Conservation (phyloP, 768 basidiomycete genomes). For the Antrodiella citrinella region DNA sequence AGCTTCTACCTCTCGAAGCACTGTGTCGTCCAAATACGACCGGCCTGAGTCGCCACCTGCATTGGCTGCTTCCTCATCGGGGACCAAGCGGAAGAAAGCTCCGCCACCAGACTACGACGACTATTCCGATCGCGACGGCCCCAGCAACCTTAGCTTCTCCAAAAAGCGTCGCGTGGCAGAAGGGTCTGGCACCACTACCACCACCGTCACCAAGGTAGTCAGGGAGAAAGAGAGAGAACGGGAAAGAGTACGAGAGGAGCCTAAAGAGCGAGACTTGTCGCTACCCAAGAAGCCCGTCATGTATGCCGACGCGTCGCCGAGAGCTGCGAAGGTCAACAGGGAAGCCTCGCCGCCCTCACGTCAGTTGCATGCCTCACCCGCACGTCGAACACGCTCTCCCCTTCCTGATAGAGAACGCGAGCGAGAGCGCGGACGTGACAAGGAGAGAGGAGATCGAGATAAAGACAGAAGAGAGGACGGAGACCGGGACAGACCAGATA, state of each 20-base stretch:
- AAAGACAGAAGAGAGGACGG: conserved; percentile 51
- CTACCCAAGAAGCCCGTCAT: conserved; percentile 27
- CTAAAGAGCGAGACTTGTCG: conserved; percentile 6
- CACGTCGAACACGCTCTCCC: conserved; percentile 27
- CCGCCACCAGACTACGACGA: conserved; percentile 15
- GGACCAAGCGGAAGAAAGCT: conserved; percentile 20
- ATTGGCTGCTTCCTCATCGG: conserved; percentile 1
- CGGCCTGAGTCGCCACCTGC: conserved; percentile 2
- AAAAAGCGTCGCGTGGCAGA: conserved; percentile 13
- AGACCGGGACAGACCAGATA: conserved; percentile 27
- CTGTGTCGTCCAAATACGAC: neutral
- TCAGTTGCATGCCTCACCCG: neutral
- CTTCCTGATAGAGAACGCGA: conserved; percentile 41
- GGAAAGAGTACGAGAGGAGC: conserved; percentile 2
- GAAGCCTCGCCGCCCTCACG: too few species aligned
- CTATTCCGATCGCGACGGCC: conserved; percentile 10
- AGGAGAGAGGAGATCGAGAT: neutral
- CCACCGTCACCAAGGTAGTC: conserved; percentile 30
- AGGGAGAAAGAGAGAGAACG: conserved; percentile 30
- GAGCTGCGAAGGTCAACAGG: neutral
- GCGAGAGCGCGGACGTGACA: neutral
- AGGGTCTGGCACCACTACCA: neutral
- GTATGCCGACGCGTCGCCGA: conserved; percentile 3
- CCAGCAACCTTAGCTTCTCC: conserved; percentile 4
- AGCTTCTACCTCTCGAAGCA: neutral